These are phyloP conservation scores for Tetrapisispora fleetii DNA, from an alignment of 805 yeast species.

Conservation along the genomic window DNA sequence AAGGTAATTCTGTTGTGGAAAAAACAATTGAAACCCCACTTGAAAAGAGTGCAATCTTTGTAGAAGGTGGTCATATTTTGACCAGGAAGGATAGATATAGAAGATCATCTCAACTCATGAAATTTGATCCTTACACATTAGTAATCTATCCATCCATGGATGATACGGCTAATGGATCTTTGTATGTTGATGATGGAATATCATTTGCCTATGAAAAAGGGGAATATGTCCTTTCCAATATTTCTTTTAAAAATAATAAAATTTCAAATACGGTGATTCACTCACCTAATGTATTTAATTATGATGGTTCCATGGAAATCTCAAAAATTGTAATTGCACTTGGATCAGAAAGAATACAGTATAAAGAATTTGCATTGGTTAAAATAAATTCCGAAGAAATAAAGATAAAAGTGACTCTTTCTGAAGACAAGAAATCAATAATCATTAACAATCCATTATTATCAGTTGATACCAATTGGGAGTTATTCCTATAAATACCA, in stretches of 20 bases:
- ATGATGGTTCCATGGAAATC: constrained; percentile 33
- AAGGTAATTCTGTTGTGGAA: constrained; percentile 25
- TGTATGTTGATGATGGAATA: constrained; percentile 83
- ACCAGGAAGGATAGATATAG: constrained; percentile 64
- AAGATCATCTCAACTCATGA: constrained; percentile 69
- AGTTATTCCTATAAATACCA: constrained; percentile 24
- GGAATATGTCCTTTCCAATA: constrained; percentile 37
- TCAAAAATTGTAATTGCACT: constrained; percentile 50
- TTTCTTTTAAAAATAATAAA: constrained; percentile 31
- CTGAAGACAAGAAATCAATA: constrained; percentile 12
- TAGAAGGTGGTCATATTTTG: constrained; percentile 72
- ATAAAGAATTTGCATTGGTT: not conserved
- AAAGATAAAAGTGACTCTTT: constrained; percentile 24
- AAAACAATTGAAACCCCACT: constrained; percentile 38
- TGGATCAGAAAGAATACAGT: constrained; percentile 4
- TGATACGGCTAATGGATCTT: constrained; percentile 45
- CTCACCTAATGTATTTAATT: constrained; percentile 15
- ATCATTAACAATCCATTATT: constrained; percentile 44
- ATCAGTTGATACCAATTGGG: constrained; percentile 40
- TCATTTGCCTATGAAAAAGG: constrained; percentile 48
- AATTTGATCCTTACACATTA: constrained; percentile 70
- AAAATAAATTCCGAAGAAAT: constrained; percentile 18
- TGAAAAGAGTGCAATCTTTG: constrained; percentile 55
- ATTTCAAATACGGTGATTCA: constrained; percentile 25
- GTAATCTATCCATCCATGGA: constrained; percentile 45